Evolutionary conservation across 257 asterid species (phyloP).

Genomic region (Lycium ferocissimum): DNA sequence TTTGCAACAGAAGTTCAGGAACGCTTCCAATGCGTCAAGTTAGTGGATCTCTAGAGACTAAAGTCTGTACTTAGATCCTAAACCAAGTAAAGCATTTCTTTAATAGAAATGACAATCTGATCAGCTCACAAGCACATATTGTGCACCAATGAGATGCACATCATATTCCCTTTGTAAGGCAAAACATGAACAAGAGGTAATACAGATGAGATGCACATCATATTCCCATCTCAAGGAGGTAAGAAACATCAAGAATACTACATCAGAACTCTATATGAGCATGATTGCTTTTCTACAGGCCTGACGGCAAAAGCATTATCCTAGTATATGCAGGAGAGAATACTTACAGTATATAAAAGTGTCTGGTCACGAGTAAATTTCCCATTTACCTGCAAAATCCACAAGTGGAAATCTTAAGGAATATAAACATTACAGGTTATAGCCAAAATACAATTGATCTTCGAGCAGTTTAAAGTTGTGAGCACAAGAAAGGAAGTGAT

Average conservation of each 20-base stretch:
- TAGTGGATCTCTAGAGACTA: slow-evolving; percentile 9
- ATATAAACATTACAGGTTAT: slow-evolving; percentile 19
- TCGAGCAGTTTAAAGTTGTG: slow-evolving; percentile 15
- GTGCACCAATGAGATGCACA: slow-evolving; percentile 17
- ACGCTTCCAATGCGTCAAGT: not conserved
- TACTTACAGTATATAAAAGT: slow-evolving; percentile 79
- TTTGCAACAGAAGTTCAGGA: not conserved
- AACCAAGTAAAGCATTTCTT: slow-evolving; percentile 10
- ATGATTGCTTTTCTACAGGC: not conserved
- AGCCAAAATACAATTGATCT: slow-evolving; percentile 17
- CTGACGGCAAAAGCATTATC: slow-evolving; percentile 2
- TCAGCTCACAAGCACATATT: not conserved
- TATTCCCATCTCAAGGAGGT: slow-evolving; percentile 26
- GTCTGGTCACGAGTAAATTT: slow-evolving; percentile 81
- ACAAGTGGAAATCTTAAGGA: slow-evolving; percentile 26
- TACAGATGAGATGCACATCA: slow-evolving; percentile 17
- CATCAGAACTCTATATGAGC: not conserved
- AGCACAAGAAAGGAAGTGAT: slow-evolving; percentile 1
- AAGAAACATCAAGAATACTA: not conserved
- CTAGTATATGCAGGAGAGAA: slow-evolving; percentile 14
- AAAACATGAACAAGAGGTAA: not conserved
- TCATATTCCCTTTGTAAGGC: not conserved
- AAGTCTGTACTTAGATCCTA: slow-evolving; percentile 4
- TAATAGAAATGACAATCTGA: not conserved
- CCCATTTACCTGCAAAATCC: slow-evolving; percentile 82